Evolutionary conservation across 495 filamentous ascomycete genomes (phyloP), one percentile per base, ranked within the genome.

Genomic region (Cryomyces minteri): DNA sequence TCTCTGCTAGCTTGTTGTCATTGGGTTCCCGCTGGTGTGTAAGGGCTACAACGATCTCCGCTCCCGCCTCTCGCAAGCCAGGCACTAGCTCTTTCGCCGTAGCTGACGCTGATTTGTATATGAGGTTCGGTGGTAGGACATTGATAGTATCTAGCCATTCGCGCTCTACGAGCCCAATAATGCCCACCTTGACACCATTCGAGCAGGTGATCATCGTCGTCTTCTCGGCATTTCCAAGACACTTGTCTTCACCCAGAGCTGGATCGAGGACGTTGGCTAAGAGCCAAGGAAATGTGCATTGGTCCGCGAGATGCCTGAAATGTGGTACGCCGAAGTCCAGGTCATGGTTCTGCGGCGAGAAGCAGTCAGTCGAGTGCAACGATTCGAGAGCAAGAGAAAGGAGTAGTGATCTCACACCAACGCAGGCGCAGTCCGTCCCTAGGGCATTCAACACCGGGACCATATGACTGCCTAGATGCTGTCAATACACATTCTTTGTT

Each of bases 291-390:
- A 94, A 94, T 14, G 67, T 67, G 65, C 84, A 90, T 54, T 83
- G 76, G 5, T 67, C 66, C 6, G 76, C 70, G 14, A 94, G 62
- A 57, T 88, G 68, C 18, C 69, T 71, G 56, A 84, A 82, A 55
- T 92, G 85, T 7, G 66, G 60, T 14, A 88, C 80, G n/a, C 87
- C 87, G 54, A 94, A 94, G 59, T 94, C 87, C 34, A 94, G 75
- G 57, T 94, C 87, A 60, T 94, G 87, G 57, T 94, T 94, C 72
- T 77, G 48, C 43, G 30, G 25, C 31, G 9, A 48, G 31, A 37
- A 31, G 18, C 33, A 36, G 39, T 41, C 30, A 33, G 32, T 28
- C 8, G 32, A 29, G 36, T 12, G 5, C 12, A 32, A 36, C 36
- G 25, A n/a, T 12, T 7, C 5, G 32, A 39, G 43, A 38, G 33